phyloP scores from a whole-genome alignment of 257 asterid species.

The Petrea volubilis region DNA sequence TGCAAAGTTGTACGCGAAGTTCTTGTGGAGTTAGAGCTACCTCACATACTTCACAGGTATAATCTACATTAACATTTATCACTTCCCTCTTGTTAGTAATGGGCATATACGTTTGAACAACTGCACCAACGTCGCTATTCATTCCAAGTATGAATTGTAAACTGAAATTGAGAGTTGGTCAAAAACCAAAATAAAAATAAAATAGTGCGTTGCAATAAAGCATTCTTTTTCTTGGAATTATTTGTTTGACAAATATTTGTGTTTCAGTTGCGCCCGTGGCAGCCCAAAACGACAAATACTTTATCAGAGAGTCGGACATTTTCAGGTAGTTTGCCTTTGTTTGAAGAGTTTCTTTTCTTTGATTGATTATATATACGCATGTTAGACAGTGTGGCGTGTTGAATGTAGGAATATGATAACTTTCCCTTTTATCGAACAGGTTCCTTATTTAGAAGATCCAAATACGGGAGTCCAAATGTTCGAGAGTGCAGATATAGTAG shows the following conservation, averaged over 20 bases:
- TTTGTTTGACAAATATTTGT: background rate
- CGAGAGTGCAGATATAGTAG: constrained; percentile 92
- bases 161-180: background rate
- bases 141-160: too few species aligned
- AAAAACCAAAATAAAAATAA: background rate
- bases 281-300: constrained; percentile 78
- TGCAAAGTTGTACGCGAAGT: constrained; percentile 92
- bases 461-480: constrained; percentile 92
- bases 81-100: background rate
- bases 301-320: constrained; percentile 74
- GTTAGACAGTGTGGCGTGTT: background rate
- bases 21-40: constrained; percentile 89
- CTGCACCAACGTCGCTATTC: background rate
- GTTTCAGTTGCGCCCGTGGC: constrained; percentile 90
- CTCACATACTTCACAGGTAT: constrained; percentile 90
- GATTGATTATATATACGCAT: background rate
- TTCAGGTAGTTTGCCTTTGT: constrained; percentile 51
- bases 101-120: background rate
- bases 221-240: background rate
- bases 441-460: constrained; percentile 90
- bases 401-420: background rate
- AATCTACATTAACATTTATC: background rate
- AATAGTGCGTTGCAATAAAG: background rate
- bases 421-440: constrained; percentile 41
- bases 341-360: background rate